These are phyloP conservation scores for Lasiosphaeria ovina DNA, from an alignment of 495 filamentous ascomycete species.

Conservation along the genomic window DNA sequence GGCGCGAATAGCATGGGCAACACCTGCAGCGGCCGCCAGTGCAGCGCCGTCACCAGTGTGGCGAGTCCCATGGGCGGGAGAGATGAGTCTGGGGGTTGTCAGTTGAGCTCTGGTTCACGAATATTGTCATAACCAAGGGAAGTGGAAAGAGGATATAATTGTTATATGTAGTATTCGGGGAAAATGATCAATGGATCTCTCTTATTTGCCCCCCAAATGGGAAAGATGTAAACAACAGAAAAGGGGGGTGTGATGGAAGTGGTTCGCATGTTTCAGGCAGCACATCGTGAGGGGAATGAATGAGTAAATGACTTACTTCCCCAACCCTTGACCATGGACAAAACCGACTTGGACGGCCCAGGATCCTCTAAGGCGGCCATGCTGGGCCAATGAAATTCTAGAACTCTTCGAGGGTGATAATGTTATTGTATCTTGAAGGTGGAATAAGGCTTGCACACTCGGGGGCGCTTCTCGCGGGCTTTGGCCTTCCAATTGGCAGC, in stretches of 20 bases:
- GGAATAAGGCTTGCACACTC: neutral
- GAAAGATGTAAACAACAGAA: neutral
- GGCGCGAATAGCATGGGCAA: slow-evolving; percentile 81
- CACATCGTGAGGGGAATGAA: neutral
- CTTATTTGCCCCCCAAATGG: too few relatives aligned
- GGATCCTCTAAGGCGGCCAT: slow-evolving; percentile 11
- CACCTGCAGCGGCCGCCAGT: slow-evolving; percentile 69
- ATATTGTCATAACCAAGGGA: too few relatives aligned
- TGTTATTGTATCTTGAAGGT: neutral
- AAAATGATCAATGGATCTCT: neutral
- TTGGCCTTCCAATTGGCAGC: neutral
- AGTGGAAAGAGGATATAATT: neutral
- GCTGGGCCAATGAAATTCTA: neutral
- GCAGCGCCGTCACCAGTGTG: slow-evolving; percentile 73
- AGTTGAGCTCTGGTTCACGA: neutral
- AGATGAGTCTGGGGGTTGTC: slow-evolving; percentile 60
- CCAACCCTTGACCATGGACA: slow-evolving; percentile 11
- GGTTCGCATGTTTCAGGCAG: neutral
- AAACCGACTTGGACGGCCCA: slow-evolving; percentile 1
- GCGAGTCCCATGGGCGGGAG: slow-evolving; percentile 76
- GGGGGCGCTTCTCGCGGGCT: neutral
- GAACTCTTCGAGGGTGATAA: neutral
- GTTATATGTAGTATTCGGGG: neutral
- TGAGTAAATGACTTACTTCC: slow-evolving; percentile 10
- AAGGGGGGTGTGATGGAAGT: too few relatives aligned